Percentiles rank a stretch among this genome's conserved stretches.
Evolutionary conservation across 2,329 filamentous ascomycete species (phyloP).

Genomic region (Pezicula radicicola): DNA sequence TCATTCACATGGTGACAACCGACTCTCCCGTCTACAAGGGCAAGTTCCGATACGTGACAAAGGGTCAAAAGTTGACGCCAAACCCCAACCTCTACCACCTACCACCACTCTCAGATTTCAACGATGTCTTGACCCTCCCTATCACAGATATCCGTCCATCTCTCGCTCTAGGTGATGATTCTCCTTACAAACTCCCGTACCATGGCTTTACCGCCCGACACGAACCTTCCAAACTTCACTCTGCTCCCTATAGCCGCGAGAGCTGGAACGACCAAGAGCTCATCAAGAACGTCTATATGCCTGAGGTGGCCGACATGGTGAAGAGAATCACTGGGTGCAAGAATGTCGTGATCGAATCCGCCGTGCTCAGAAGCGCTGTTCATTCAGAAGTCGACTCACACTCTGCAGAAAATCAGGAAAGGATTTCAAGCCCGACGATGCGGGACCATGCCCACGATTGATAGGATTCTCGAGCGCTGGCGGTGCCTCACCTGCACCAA

Average conservation of each 20-base stretch:
- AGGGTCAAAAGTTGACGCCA: neutral
- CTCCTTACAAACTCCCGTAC: conserved; percentile 1
- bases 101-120: conserved; percentile 4
- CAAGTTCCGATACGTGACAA: neutral
- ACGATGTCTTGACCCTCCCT: conserved; percentile 2
- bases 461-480: conserved; percentile 19
- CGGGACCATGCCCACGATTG: conserved; percentile 18
- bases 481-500: conserved; percentile 24
- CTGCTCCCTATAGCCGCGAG: conserved; percentile 13
- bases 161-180: neutral
- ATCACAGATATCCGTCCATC: conserved; percentile 4
- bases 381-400: conserved; percentile 21
- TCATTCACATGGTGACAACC: too few species aligned
- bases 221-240: conserved; percentile 18
- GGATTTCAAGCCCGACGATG: conserved; percentile 10
- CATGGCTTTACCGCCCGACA: conserved; percentile 17
- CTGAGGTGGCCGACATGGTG: conserved; percentile 23
- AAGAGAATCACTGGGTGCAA: conserved; percentile 25
- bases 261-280: conserved; percentile 21
- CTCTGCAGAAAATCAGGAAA: conserved; percentile 9
- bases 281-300: conserved; percentile 21
- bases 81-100: conserved; percentile 4
- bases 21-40: neutral
- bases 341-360: conserved; percentile 21
- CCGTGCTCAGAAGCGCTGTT: conserved; percentile 19